phyloP scores from a whole-genome alignment of 75 land plant genomes.

The Isoetes taiwanensis region DNA sequence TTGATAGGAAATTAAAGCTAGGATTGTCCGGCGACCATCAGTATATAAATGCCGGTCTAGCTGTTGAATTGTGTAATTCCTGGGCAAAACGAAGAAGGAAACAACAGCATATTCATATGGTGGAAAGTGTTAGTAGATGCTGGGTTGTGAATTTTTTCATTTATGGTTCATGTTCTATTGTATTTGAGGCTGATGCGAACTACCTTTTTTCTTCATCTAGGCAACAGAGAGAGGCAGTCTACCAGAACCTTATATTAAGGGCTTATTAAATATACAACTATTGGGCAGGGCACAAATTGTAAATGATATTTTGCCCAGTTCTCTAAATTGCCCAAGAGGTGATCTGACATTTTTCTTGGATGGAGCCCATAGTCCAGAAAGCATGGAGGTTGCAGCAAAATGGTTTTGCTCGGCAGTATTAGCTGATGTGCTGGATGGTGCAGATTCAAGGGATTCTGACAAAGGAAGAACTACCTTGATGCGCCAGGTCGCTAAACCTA shows the following conservation, averaged over 20 bases:
- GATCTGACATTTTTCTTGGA: conserved; percentile 68
- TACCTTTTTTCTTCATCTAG: background rate
- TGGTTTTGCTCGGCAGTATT: conserved; percentile 67
- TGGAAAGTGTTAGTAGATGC: no score
- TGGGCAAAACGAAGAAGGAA: conserved; percentile 31
- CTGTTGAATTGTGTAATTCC: conserved; percentile 48
- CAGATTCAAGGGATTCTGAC: background rate
- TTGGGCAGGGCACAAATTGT: conserved; percentile 82
- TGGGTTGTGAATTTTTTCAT: no score
- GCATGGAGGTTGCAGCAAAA: conserved; percentile 84
- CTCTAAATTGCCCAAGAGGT: no score
- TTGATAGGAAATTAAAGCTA: conserved; percentile 44
- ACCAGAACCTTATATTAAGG: conserved; percentile 64
- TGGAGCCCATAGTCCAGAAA: conserved; percentile 99
- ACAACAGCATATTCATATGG: background rate
- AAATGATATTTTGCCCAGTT: conserved; percentile 34
- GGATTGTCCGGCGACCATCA: conserved; percentile 84
- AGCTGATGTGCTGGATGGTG: conserved; percentile 11
- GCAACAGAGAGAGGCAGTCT: conserved; percentile 15
- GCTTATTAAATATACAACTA: conserved; percentile 47
- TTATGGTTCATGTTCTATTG: no score
- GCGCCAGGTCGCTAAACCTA: no score
- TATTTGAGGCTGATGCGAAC: no score
- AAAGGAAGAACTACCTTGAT: conserved; percentile 17
- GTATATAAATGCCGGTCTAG: conserved; percentile 71